These are phyloP conservation scores for Pyrenopolyporus hunteri DNA, from an alignment of 495 filamentous ascomycete genomes.

Conservation along the genomic window DNA sequence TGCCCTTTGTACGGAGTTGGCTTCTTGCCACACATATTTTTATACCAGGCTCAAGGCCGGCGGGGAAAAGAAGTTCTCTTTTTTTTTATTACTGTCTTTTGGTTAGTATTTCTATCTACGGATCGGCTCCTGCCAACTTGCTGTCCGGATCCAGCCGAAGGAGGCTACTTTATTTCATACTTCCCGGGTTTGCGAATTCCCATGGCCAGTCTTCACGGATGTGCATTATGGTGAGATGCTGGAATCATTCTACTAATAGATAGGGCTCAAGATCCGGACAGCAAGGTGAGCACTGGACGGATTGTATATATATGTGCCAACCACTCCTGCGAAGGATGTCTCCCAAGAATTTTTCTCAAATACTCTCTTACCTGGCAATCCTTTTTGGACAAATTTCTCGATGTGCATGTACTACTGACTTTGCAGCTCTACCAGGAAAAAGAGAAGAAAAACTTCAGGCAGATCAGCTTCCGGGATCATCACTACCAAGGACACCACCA, in stretches of 20 bases:
- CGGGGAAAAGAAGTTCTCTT: conserved; percentile 41
- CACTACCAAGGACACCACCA: conserved; percentile 10
- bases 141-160: conserved; percentile 46
- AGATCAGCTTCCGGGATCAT: conserved; percentile 14
- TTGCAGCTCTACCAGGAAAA: conserved; percentile 13
- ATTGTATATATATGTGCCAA: conserved; percentile 55
- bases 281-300: conserved; percentile 56
- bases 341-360: conserved; percentile 39
- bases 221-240: conserved; percentile 40
- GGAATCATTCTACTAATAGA: conserved; percentile 44
- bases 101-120: conserved; percentile 41
- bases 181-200: conserved; percentile 37
- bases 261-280: conserved; percentile 52
- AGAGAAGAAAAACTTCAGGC: neutral
- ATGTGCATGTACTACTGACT: conserved; percentile 35
- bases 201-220: conserved; percentile 35
- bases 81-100: conserved; percentile 34
- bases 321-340: conserved; percentile 46
- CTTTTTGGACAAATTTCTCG: conserved; percentile 26
- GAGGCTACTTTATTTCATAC: conserved; percentile 38
- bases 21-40: conserved; percentile 30
- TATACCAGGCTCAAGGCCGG: conserved; percentile 39
- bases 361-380: conserved; percentile 29
- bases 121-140: conserved; percentile 42
- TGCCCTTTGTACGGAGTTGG: conserved; percentile 40